These are phyloP conservation scores for Aureobasidium sp. DNA, from an alignment of 2,329 filamentous ascomycete species.

Conservation along the genomic window DNA sequence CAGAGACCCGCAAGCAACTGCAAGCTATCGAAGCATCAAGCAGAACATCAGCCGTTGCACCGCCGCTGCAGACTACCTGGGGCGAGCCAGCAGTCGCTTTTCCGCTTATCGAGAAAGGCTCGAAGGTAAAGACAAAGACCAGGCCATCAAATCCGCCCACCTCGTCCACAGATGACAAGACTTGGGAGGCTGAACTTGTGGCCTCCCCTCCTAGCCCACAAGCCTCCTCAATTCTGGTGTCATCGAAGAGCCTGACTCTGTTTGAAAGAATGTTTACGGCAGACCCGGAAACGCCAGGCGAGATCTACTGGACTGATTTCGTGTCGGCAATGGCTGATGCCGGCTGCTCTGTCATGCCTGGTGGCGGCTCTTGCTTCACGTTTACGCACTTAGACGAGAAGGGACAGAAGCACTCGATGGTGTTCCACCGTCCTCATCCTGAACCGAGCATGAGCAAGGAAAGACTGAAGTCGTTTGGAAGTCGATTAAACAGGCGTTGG, in stretches of 20 bases:
- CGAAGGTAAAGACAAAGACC: neutral
- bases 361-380: neutral
- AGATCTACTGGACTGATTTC: neutral
- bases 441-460: slow-evolving; percentile 16
- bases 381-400: neutral
- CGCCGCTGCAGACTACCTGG: neutral
- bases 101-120: no score
- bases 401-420: neutral
- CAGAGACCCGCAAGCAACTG: neutral
- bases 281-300: neutral
- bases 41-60: neutral
- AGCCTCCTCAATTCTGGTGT: neutral
- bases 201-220: neutral
- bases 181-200: neutral
- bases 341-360: neutral
- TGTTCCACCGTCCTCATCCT: slow-evolving; percentile 18
- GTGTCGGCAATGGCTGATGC: neutral
- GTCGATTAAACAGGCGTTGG: slow-evolving; percentile 15
- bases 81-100: neutral
- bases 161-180: neutral
- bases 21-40: neutral
- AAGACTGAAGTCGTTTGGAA: slow-evolving; percentile 15
- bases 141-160: neutral
- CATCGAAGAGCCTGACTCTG: neutral
- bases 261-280: neutral